Base-by-base conservation (phyloP, 2,329 filamentous ascomycete genomes). In the Xenoacremonium recifei region DNA sequence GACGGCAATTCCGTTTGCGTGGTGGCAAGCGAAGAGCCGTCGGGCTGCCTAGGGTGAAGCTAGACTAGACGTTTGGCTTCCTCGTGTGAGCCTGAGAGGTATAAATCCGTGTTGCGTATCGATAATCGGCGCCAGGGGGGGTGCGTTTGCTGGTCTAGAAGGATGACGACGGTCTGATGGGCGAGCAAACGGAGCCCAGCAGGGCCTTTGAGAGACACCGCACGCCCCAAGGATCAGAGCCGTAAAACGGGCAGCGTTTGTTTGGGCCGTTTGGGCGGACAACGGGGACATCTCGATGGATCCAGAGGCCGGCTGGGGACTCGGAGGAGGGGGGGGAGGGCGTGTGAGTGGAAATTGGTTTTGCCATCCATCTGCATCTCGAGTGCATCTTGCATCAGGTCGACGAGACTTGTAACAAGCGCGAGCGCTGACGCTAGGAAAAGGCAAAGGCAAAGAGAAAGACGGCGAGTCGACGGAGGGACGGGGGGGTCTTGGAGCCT, bases 351-450 rank as follows among this genome's bases (percentile, higher is more conserved):
- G 32, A 34, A 34, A 34, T 34, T 34, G 32, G 17, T 18, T 20
- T 34, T 34, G 16, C 32, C 32, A 34, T 34, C 17, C 32, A 34
- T 34, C 16, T 34, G 32, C 32, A 34, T 34, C 16, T 34, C 16
- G 32, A 19, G 16, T 34, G 32, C 32, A 34, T 34, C 17, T 35
- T 39, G 34, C 33, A 40, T 37, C 42, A 41, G 17, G 37, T 31
- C 35, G 21, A 42, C 19, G 36, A 40, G 40, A 55, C 48, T 51
- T 45, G 49, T 42, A 55, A 60, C 57, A 60, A 61, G 58, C 58
- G 60, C n/a, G n/a, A n/a, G n/a, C 56, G 57, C 47, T 50, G 51
- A 61, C 52, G 54, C 60, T 58, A 61, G 47, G 35, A 30, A 47
- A 48, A 49, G 44, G 42, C 50, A 56, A 61, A 58, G 59, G 17